Evolutionary conservation across 805 yeast species (phyloP), one percentile per base, ranked within the genome.

Genomic region (Cephaloascus albidus): DNA sequence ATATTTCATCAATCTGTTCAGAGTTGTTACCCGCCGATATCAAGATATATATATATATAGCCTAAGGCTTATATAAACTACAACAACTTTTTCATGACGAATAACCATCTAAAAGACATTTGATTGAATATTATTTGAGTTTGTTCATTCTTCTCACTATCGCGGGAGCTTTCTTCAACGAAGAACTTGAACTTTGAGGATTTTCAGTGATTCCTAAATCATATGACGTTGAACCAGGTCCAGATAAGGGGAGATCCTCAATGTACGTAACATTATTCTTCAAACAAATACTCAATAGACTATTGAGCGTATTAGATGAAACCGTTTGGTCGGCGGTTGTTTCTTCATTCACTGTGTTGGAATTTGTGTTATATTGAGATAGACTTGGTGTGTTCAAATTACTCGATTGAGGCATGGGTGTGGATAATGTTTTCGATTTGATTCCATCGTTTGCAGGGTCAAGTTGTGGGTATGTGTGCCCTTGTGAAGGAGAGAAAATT

Each of bases 401-500:
- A 20, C 8, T 34, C 16, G 33, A 31, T 6, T 31, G 6, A 16
- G 33, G 16, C 15, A 18, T 10, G 23, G 36, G 36, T 20, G 36
- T 34, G 8, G 36, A 34, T 10, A 12, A 14, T 8, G 36, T 34
- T n/a, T 34, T 34, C 8, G 36, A 20, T 18, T 20, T 34, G 36
- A 8, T 31, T 31, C n/a, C 6, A 14, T 31, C 33, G 6, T 8
- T 10, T 34, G 17, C 8, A 3, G 28, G 43, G 10, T 41, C 44
- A 23, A 55, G 52, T 18, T 43, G 43, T 18, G 53, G 52, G 43
- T 75, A 75, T 3, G 68, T 63, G 46, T 75, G 78, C 1, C 87
- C 87, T 40, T 71, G 72, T 1, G 82, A 66, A 0, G 85, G 81
- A 4, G 78, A 70, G 50, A 76, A 80, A 17, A 63, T 63, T 0